Evolutionary conservation across 1,139 yeast species (phyloP), one percentile per base, ranked within the genome.

Genomic region (Geotrichum fermentans): DNA sequence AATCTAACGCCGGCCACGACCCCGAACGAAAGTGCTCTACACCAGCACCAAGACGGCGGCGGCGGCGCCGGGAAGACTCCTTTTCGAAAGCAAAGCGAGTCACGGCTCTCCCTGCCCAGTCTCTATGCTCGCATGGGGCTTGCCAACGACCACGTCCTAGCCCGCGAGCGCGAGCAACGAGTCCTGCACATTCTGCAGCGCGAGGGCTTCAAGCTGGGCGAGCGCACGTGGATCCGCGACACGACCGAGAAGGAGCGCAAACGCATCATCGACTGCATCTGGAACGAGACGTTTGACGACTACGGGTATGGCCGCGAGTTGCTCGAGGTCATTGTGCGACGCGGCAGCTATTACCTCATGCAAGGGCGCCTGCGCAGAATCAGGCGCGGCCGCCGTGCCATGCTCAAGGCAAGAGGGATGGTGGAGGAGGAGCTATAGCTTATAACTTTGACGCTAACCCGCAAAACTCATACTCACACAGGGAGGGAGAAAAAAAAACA

Each of bases 261-360:
- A 21, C 58, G 67, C 17, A 68, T 82, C 43, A 70, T 86, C 37
- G 72, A 74, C 26, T 69, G 72, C 52, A 69, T 87, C 45, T 69
- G 73, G 58, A 58, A 61, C 3, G 67, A 75, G 47, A 80, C 83
- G 2, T 67, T 67, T 20, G 62, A 62, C 2, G 73, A 72, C 35
- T 82, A 78, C 61, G 75, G 69, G 32, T 79, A 77, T 59, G 72
- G 79, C 45, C 73, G 69, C 43, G 73, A 73, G 28, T 73, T 78
- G 30, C 68, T 86, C 43, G 90, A 85, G 59, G 80, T 83, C 0
- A 78, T 87, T 24, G 76, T 87, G 28, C 77, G 90, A 58, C 73
- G 95, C 50, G 95, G 94, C 2, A 79, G 87, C 18, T 87, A 87
- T 62, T 79, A 83, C 51, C 69, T 80, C 68, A 85, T 85, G 92